Percentiles rank a stretch among this genome's conserved stretches.
These are phyloP conservation scores for Pulveroboletus sp. DNA, from an alignment of 768 basidiomycete species.

Conservation along the genomic window DNA sequence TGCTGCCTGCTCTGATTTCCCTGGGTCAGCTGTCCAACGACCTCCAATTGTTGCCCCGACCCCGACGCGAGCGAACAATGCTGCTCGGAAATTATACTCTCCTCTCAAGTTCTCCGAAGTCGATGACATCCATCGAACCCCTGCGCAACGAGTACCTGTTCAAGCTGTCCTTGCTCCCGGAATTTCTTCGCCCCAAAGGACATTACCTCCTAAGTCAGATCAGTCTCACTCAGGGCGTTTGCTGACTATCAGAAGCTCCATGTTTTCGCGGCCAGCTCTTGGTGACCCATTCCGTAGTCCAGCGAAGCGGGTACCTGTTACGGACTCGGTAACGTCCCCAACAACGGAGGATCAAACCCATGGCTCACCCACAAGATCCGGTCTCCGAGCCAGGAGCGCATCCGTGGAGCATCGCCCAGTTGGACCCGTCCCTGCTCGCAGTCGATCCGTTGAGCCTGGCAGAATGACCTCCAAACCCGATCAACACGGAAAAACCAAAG, in stretches of 20 bases:
- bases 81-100: conserved; percentile 16
- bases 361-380: conserved; percentile 16
- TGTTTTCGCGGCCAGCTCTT: conserved; percentile 40
- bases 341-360: conserved; percentile 9
- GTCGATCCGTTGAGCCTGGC: conserved; percentile 31
- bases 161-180: conserved; percentile 48
- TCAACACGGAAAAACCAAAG: conserved; percentile 13
- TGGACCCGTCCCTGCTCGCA: conserved; percentile 13
- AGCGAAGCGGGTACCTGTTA: conserved; percentile 32
- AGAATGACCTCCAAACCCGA: conserved; percentile 5
- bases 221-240: conserved; percentile 16
- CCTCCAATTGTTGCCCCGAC: conserved; percentile 31
- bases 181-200: conserved; percentile 47
- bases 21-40: conserved; percentile 22
- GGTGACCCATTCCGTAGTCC: conserved; percentile 37
- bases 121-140: conserved; percentile 47
- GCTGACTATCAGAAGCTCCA: conserved; percentile 22
- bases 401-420: conserved; percentile 35
- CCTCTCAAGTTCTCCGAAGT: conserved; percentile 34
- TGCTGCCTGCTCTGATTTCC: conserved; percentile 14
- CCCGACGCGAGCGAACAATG: conserved; percentile 19
- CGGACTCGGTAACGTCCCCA: conserved; percentile 27
- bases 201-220: conserved; percentile 26
- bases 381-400: conserved; percentile 27
- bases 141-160: conserved; percentile 62